phyloP scores from a whole-genome alignment of 1,139 yeast species.

The Saccharomyces uvarum region DNA sequence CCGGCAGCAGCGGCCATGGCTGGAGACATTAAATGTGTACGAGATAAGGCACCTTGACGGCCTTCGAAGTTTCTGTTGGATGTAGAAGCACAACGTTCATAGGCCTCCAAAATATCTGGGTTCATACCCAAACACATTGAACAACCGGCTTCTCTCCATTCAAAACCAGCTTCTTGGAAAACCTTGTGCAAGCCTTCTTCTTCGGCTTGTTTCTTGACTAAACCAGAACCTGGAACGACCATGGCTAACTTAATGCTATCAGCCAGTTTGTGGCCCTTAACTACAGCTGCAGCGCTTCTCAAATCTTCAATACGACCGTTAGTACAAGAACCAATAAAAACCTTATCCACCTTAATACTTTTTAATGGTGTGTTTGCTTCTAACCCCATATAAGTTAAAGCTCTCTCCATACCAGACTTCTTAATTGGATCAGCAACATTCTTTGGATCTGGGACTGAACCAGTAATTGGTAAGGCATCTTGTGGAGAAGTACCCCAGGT shows the following conservation, averaged over 20 bases:
- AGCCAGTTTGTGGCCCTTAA: slow-evolving; percentile 84
- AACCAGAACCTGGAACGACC: slow-evolving; percentile 96
- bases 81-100: slow-evolving; percentile 97
- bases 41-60: slow-evolving; percentile 94
- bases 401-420: slow-evolving; percentile 81
- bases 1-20: slow-evolving; percentile 99
- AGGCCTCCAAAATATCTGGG: slow-evolving; percentile 89
- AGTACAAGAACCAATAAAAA: slow-evolving; percentile 95
- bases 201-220: slow-evolving; percentile 89
- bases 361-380: slow-evolving; percentile 71
- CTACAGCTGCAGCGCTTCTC: slow-evolving; percentile 90
- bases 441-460: slow-evolving; percentile 81
- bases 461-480: slow-evolving; percentile 93
- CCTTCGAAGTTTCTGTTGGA: slow-evolving; percentile 98
- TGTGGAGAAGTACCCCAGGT: slow-evolving; percentile 99
- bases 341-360: slow-evolving; percentile 76
- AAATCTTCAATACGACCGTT: slow-evolving; percentile 96
- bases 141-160: slow-evolving; percentile 99
- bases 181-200: slow-evolving; percentile 87
- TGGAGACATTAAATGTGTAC: slow-evolving; percentile 97
- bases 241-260: slow-evolving; percentile 70
- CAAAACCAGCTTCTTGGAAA: slow-evolving; percentile 86
- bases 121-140: slow-evolving; percentile 99
- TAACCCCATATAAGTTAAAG: slow-evolving; percentile 87
- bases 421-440: slow-evolving; percentile 63